Base-by-base conservation (phyloP, 2,329 filamentous ascomycete genomes). In the Penicillium janthinellum region DNA sequence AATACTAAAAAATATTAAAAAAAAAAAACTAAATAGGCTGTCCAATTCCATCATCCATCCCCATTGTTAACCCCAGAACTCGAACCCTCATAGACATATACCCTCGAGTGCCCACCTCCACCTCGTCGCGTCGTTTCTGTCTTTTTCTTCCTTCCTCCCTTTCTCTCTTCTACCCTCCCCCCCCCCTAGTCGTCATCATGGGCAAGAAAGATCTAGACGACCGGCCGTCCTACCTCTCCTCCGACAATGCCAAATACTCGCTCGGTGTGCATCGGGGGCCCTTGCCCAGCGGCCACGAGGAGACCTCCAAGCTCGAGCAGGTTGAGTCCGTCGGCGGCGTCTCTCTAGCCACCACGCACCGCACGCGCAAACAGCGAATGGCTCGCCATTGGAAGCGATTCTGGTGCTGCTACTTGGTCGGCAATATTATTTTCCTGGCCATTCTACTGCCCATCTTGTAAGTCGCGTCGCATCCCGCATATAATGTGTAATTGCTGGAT, bases 401-500 rank as follows among this genome's bases (percentile, higher is more conserved):
- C 65, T 78, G 76, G 75, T 73, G 69, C 49, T 75, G 71, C 56
- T 77, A 78, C 62, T 38, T 71, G 3, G 64, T 79, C 22, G 69
- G 64, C 10, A 65, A 63, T 38, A 60, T 78, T 14, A 72, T 78
- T 34, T 73, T 77, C 39, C 60, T 75, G n/a, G 74, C 74, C 6
- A 76, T 78, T 39, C 69, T 77, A 56, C 63, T 79, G 4, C 77
- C 77, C 5, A 66, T 78, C 41, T 70, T 78, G 77, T 79, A 67
- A 67, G 75, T 66, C 5, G 49, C 34, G 25, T 52, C 17, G 10
- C 10, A 22, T 22, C 17, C 20, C 12, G 20, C 12, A 3, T 5
- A 28, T 5, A 12, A 25, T 45, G 20, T 25, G 17, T 20, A 6
- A 4, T 17, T 14, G 12, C n/a, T 22, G 20, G 20, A 22, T 15